Evolutionary conservation across 2,329 filamentous ascomycete genomes (phyloP).

Genomic region (Scytalidium sp.): DNA sequence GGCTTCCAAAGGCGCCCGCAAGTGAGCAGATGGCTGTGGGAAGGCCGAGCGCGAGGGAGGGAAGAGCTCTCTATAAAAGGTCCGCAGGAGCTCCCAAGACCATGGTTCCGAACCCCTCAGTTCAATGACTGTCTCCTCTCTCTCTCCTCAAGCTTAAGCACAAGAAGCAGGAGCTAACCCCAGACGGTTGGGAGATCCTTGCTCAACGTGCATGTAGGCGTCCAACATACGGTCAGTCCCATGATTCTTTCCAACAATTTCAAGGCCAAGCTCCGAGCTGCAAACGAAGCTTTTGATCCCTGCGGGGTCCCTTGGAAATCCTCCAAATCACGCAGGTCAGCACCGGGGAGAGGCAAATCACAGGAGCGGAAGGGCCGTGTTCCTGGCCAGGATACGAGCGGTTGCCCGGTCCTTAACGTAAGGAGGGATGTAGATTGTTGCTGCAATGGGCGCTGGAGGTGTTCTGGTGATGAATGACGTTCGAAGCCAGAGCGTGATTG

Average conservation of each 20-base stretch:
- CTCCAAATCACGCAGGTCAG: not conserved
- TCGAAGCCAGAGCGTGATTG: conserved; percentile 13
- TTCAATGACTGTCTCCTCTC: not conserved
- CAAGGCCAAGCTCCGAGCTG: not conserved
- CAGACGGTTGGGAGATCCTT: not conserved
- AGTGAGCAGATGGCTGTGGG: not conserved
- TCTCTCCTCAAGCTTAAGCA: not conserved
- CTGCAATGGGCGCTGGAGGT: not conserved
- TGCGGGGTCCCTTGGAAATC: not conserved
- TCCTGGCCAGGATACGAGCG: not conserved
- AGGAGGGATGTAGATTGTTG: not conserved
- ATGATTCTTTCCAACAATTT: not conserved
- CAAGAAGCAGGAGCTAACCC: not conserved
- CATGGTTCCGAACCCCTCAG: not conserved
- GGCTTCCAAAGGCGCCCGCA: not conserved
- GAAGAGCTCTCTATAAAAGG: not conserved
- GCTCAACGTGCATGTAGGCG: not conserved
- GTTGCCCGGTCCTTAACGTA: not conserved
- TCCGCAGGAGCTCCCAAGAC: not conserved
- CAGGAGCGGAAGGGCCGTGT: not conserved
- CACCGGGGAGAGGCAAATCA: not conserved
- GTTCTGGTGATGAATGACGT: conserved; percentile 7
- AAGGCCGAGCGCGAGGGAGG: not conserved
- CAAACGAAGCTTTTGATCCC: not conserved
- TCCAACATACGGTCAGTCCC: not conserved